These are phyloP conservation scores for Phaeomoniella chlamydospora DNA, from an alignment of 2,329 filamentous ascomycete species.

Conservation along the genomic window DNA sequence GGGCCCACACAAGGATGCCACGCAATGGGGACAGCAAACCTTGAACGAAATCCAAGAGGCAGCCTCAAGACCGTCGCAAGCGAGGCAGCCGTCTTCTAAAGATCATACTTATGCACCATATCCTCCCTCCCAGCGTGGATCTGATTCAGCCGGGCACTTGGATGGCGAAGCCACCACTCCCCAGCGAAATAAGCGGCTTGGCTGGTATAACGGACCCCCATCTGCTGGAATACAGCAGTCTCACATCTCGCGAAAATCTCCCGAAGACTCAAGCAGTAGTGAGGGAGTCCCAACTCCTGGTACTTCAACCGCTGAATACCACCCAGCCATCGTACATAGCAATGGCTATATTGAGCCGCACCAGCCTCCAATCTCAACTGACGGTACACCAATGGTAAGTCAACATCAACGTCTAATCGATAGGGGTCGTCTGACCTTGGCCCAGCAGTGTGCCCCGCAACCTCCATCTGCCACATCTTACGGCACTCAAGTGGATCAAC, in stretches of 20 bases:
- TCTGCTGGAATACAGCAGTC: slow-evolving; percentile 14
- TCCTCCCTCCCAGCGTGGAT: background rate
- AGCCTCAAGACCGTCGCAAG: slow-evolving; percentile 14
- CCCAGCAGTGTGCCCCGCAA: slow-evolving; percentile 7
- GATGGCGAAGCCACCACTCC: slow-evolving; percentile 10
- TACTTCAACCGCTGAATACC: slow-evolving; percentile 30
- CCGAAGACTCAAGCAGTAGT: slow-evolving; percentile 33
- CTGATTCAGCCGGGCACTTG: background rate
- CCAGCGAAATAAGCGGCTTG: slow-evolving; percentile 15
- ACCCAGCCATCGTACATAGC: slow-evolving; percentile 32
- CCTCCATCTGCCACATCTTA: slow-evolving; percentile 7
- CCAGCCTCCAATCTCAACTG: slow-evolving; percentile 18
- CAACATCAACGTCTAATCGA: slow-evolving; percentile 11
- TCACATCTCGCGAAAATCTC: slow-evolving; percentile 23
- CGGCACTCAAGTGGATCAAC: background rate
- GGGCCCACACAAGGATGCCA: slow-evolving; percentile 16
- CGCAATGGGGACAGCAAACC: slow-evolving; percentile 28
- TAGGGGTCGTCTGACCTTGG: slow-evolving; percentile 17
- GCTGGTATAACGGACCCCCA: slow-evolving; percentile 18
- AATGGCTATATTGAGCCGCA: slow-evolving; percentile 31
- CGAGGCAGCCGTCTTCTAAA: background rate
- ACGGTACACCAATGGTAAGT: slow-evolving; percentile 26
- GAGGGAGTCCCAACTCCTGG: slow-evolving; percentile 33
- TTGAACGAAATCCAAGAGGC: slow-evolving; percentile 24
- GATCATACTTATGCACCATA: background rate